phyloP scores from a whole-genome alignment of 1,284 basidiomycete species.

The Naganishia sp. region DNA sequence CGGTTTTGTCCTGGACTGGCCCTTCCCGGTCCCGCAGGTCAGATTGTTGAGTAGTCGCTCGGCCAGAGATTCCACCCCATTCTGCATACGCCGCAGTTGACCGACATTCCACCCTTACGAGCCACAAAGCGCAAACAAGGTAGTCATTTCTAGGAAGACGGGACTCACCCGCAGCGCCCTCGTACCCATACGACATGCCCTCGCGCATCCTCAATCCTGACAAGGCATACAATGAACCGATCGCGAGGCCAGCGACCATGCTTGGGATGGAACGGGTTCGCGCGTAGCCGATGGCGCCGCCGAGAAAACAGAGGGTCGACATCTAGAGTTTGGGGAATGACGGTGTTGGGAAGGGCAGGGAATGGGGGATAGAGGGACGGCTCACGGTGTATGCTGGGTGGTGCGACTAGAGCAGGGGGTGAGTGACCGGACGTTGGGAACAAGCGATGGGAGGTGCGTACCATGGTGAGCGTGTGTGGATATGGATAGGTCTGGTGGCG shows the following conservation, averaged over 20 bases:
- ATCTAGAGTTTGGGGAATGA: conserved; percentile 15
- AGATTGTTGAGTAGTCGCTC: too few species aligned
- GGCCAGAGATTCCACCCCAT: too few species aligned
- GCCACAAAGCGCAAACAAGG: too few species aligned
- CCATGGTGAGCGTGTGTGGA: conserved; percentile 1
- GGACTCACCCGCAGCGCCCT: conserved; percentile 36
- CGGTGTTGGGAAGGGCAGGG: neutral
- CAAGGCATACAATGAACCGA: conserved; percentile 36
- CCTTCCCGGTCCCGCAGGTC: too few species aligned
- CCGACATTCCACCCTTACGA: too few species aligned
- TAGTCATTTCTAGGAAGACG: too few species aligned
- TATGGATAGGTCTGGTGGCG: neutral
- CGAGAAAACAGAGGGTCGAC: conserved; percentile 35
- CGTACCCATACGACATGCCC: conserved; percentile 38
- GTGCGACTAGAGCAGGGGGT: conserved; percentile 25
- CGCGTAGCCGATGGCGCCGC: conserved; percentile 37
- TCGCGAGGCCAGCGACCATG: conserved; percentile 36
- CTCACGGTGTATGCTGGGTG: conserved; percentile 35
- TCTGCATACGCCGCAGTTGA: too few species aligned
- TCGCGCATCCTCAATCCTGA: conserved; percentile 36
- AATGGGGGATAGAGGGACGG: neutral
- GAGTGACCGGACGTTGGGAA: neutral
- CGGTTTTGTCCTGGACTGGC: too few species aligned
- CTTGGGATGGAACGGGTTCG: conserved; percentile 35
- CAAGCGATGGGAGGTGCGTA: neutral